Percentiles rank a stretch among this genome's conserved stretches.
phyloP scores from a whole-genome alignment of 768 basidiomycete species.

The Pleurotus cornucopiae region DNA sequence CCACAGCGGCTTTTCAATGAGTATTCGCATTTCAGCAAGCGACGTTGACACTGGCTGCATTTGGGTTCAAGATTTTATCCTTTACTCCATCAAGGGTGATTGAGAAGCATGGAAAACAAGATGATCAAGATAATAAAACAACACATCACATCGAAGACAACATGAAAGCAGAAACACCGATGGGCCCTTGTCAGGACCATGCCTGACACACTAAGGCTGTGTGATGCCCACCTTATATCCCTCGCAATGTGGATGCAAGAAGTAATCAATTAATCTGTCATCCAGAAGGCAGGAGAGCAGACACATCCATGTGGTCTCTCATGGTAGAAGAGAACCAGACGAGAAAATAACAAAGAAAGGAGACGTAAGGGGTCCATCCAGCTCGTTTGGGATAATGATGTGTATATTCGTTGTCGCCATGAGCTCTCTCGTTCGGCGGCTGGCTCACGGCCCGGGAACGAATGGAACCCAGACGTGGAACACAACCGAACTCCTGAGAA shows the following conservation, averaged over 20 bases:
- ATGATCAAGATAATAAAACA: background rate
- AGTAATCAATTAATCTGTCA: background rate
- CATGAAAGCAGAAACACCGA: too few relatives aligned
- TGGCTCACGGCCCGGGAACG: too few relatives aligned
- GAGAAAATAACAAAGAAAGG: background rate
- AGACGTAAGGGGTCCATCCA: background rate
- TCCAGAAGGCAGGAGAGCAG: background rate
- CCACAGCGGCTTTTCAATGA: constrained; percentile 68
- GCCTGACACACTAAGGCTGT: constrained; percentile 1
- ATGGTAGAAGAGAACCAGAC: background rate
- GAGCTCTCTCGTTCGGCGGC: too few relatives aligned
- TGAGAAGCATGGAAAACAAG: constrained; percentile 10
- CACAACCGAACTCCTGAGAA: too few relatives aligned
- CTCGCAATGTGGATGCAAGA: background rate
- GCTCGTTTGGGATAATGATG: too few relatives aligned
- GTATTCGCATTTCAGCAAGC: constrained; percentile 67
- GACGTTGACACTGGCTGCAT: constrained; percentile 66
- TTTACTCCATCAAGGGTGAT: constrained; percentile 13
- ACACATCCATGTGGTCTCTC: background rate
- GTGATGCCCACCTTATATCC: constrained; percentile 1
- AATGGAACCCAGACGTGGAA: too few relatives aligned
- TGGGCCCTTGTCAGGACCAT: too few relatives aligned
- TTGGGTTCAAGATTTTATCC: constrained; percentile 13
- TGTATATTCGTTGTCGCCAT: too few relatives aligned
- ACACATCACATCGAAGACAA: too few relatives aligned